Evolutionary conservation across 257 asterid genomes (phyloP), one percentile per base, ranked within the genome.

Genomic region (Mitragyna speciosa): DNA sequence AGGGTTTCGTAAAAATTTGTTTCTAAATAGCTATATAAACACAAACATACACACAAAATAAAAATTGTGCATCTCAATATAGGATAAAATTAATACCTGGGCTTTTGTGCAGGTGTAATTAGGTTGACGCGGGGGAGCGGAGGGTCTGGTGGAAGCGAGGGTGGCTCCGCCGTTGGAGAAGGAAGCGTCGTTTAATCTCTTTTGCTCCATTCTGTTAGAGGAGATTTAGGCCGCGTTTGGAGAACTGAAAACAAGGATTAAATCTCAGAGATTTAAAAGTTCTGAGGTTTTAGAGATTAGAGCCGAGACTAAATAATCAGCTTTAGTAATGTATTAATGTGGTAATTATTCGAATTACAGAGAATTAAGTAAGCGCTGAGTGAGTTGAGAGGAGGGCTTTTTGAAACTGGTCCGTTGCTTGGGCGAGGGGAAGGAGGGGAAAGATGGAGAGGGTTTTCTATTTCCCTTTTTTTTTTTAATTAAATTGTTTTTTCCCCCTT

Each of bases 91-190:
- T 14, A 2, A 14, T 79, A 86, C 88, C 86, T 81, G 86, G 1
- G 85, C 88, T 80, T 77, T 82, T 31, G 7, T 24, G 80, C 85
- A 81, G 78, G 88, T 78, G 76, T 87, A 94, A 90, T 92, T 88
- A 81, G 86, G 89, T 49, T 70, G 86, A 20, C 82, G 86, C 24
- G 87, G 73, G 9, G 84, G 71, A 73, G 84, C 69, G 7, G 86
- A 54, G 43, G 54, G 24, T 65, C 58, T 67, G 39, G 84, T 11
- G 78, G 79, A 61, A 12, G 76, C 48, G 26, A 76, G 11, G 73
- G 73, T 31, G 73, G 80, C 85, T 70, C 82, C 81, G 49, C 77
- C 79, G 85, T 77, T 84, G 83, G 85, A 28, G 81, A 82, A 82
- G 75, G 88, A 71, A 75, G 88, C 73, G 76, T 89, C 88, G 52